Base-by-base conservation (phyloP, 345 rosid genomes). In the Lumnitzera racemosa region DNA sequence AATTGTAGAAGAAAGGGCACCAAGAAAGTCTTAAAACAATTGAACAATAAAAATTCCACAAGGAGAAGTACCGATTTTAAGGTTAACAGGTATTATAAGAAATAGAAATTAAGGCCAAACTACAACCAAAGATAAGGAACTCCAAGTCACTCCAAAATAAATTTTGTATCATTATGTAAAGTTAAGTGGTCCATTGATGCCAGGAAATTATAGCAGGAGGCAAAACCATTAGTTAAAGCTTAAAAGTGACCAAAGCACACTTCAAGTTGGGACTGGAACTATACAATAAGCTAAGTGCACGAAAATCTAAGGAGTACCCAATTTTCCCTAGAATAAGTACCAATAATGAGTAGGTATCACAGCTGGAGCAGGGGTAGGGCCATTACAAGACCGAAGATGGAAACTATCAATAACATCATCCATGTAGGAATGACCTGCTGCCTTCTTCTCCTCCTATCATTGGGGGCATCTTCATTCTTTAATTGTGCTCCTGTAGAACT, bases 351-450 rank as follows among this genome's bases (percentile, higher is more conserved):
- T 41, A 25, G 13, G 23, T 13, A 49, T 87, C 78, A 90, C 67
- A 86, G 91, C 68, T 95, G 97, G 61, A 95, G 96, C 69, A 95
- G 75, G 24, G 99, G 99, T 75, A 95, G 74, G 2, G 99, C 91
- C 99, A 95, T 95, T 61, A 95, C 95, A 16, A 90, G 62, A 41
- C 99, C 97, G 36, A 90, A 84, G 68, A 88, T 76, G 9, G 97
- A 95, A 63, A 95, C 76, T 70, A 95, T 84, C 73, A 90, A 69
- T 55, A 95, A 51, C 84, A 86, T 71, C 80, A 88, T 67, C 97
- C 99, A 88, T 14, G 96, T 80, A 6, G 99, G 96, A 24, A 90
- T 77, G 27, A 83, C 59, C 55, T 80, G 90, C 67, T 81, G 88
- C 76, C 70, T 69, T 76, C 81, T 83, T 70, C 78, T 77, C 67